Evolutionary conservation across 2,329 filamentous ascomycete genomes (phyloP), one percentile per base, ranked within the genome.

Genomic region (Neoascochyta sp.): DNA sequence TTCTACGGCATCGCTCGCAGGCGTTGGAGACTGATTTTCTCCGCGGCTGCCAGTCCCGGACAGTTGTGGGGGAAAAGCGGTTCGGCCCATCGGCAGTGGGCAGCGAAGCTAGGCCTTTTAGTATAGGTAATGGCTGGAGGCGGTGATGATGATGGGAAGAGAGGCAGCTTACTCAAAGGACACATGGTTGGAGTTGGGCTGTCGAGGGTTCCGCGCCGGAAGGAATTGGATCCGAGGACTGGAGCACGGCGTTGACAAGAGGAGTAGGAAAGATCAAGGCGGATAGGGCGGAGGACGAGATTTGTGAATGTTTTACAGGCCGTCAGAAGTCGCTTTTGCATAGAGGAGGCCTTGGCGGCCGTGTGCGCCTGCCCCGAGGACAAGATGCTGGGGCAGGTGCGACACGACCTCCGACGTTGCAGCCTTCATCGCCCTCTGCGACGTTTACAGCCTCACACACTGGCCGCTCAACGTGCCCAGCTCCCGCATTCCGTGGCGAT

Each of bases 1-100:
- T 40, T 16, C 59, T 43, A 16, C 59, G 45, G 36, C 59, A 62
- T 12, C 59, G 41, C 37, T 62, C 59, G 35, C 59, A 62, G 10
- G 59, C 59, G 33, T 62, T 62, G 22, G 57, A 59, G 7, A 62
- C 59, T 5, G 57, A 60, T 43, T 62, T 62, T 18, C 55, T 36
- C 15, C 59, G 34, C 2, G 59, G 54, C 18, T 59, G 55, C 59
- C 59, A 62, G 24, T 61, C 54, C 26, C 50, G 52, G 12, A 60
- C 52, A 16, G 54, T 42, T 14, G 45, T 43, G 4, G 57, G 55
- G 11, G 56, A 57, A 40, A 56, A 57, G 26, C 50, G 42, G 27
- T 32, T 43, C 7, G 54, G 52, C 2, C 50, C 54, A 32, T 61
- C 57, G 16, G 47, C 53, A 9, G 42, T 28, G 27, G 57, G 57